These are phyloP conservation scores for Talaromyces sp. DNA, from an alignment of 2,329 filamentous ascomycete genomes.

Conservation along the genomic window DNA sequence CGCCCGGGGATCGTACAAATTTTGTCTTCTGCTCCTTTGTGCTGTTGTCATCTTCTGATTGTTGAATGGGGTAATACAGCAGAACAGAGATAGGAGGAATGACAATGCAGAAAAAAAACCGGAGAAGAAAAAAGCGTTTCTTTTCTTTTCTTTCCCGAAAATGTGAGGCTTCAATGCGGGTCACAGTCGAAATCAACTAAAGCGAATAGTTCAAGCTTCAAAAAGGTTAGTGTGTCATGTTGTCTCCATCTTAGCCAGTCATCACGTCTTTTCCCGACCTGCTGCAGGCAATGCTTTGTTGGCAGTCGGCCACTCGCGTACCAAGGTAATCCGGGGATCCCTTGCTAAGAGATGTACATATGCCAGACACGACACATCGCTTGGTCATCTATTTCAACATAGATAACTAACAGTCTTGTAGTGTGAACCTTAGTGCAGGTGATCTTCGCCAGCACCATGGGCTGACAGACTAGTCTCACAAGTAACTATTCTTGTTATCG, in stretches of 20 bases:
- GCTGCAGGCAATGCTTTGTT: slow-evolving; percentile 19
- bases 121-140: not conserved
- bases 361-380: too few relatives aligned
- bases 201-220: not conserved
- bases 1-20: too few relatives aligned
- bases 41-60: not conserved
- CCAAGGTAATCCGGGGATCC: slow-evolving; percentile 7
- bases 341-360: too few relatives aligned
- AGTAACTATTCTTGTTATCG: not conserved
- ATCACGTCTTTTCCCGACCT: not conserved
- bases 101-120: not conserved
- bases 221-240: not conserved
- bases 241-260: not conserved
- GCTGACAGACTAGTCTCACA: not conserved
- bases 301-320: slow-evolving; percentile 23
- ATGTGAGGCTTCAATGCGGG: not conserved
- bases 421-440: too few relatives aligned
- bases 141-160: not conserved
- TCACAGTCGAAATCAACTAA: slow-evolving; percentile 1
- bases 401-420: not conserved
- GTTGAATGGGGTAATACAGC: not conserved
- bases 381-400: not conserved
- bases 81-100: not conserved
- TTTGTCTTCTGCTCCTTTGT: not conserved
- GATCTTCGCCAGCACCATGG: too few relatives aligned